Conservation (phyloP, 2,329 filamentous ascomycete species). For the Fusarium metavorans region DNA sequence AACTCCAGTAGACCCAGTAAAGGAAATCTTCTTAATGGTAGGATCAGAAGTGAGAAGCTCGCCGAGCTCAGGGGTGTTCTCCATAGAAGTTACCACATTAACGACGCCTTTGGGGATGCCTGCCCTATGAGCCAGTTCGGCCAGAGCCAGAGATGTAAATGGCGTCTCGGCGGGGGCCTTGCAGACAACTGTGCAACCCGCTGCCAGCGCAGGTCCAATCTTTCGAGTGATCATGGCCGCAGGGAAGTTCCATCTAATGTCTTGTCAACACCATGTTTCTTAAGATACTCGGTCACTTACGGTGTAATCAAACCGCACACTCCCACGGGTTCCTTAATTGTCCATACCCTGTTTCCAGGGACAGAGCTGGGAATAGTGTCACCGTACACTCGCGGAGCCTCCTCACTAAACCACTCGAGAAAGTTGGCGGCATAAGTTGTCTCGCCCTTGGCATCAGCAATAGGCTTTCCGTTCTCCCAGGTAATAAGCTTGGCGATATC, state of each 20-base stretch:
- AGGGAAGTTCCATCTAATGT: slow-evolving; percentile 81
- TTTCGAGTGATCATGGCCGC: slow-evolving; percentile 81
- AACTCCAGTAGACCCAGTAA: slow-evolving; percentile 83
- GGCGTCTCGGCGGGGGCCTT: slow-evolving; percentile 95
- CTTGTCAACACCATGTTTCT: neutral
- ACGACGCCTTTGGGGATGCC: slow-evolving; percentile 92
- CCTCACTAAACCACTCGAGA: slow-evolving; percentile 85
- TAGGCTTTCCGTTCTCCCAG: slow-evolving; percentile 90
- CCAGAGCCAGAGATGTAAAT: slow-evolving; percentile 87
- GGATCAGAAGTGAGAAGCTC: slow-evolving; percentile 78
- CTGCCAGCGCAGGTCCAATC: slow-evolving; percentile 81
- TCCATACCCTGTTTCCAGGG: slow-evolving; percentile 80
- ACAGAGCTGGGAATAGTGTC: slow-evolving; percentile 79
- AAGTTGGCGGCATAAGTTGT: slow-evolving; percentile 79
- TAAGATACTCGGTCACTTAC: slow-evolving; percentile 44
- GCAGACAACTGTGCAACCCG: slow-evolving; percentile 93
- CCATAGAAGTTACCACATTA: slow-evolving; percentile 84
- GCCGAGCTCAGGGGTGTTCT: slow-evolving; percentile 86
- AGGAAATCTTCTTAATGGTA: slow-evolving; percentile 88
- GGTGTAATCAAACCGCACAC: slow-evolving; percentile 87
- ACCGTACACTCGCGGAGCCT: slow-evolving; percentile 80
- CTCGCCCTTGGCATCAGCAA: slow-evolving; percentile 80
- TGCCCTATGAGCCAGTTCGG: slow-evolving; percentile 86
- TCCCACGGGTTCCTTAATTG: slow-evolving; percentile 85
- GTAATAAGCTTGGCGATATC: slow-evolving; percentile 87